Evolutionary conservation across 768 basidiomycete genomes (phyloP), one percentile per base, ranked within the genome.

Genomic region (Pleurotus giganteus): DNA sequence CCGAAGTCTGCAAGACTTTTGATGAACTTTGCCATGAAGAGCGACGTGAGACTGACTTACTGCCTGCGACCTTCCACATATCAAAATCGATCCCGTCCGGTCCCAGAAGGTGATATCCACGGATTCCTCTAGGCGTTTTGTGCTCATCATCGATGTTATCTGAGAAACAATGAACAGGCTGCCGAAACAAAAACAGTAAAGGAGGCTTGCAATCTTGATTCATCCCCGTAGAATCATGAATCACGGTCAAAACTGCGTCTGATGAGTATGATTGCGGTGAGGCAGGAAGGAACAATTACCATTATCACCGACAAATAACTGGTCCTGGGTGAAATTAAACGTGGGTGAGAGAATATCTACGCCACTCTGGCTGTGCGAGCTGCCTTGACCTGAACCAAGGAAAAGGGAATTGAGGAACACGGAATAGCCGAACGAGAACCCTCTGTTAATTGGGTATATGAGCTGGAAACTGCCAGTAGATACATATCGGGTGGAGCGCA

Each of bases 61-160:
- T 75, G 21, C 74, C 75, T 15, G 73, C 70, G 1, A 78, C 46
- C 53, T 69, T 72, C 75, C 76, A 77, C 31, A 64, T 61, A 7
- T 63, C 62, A 28, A 70, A 70, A 53, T 67, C 72, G 19, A 61
- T 66, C 4, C 63, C 65, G 53, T 65, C 62, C 2, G 55, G 63
- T 23, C 70, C 72, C 15, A 74, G 54, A 8, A 89, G 74, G 50
- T 69, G 63, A 64, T 86, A 88, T 9, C 86, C 85, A 0, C 84
- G 76, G 41, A 88, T 79, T 4, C 86, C 87, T n/a, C 86, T 77
- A 3, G 85, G 83, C 0, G 80, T 85, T 63, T 84, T 86, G 59
- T 70, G 70, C 46, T 72, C 71, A 47, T 72, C 70, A 47, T 72
- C 53, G 55, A 72, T 67, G 46, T 71, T 61, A 55, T 72, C 70